A percentile compares a stretch with the other conserved stretches of the same genome.
These are phyloP conservation scores for Apiotrichum domesticum DNA, from an alignment of 1,284 basidiomycete species.

Conservation along the genomic window DNA sequence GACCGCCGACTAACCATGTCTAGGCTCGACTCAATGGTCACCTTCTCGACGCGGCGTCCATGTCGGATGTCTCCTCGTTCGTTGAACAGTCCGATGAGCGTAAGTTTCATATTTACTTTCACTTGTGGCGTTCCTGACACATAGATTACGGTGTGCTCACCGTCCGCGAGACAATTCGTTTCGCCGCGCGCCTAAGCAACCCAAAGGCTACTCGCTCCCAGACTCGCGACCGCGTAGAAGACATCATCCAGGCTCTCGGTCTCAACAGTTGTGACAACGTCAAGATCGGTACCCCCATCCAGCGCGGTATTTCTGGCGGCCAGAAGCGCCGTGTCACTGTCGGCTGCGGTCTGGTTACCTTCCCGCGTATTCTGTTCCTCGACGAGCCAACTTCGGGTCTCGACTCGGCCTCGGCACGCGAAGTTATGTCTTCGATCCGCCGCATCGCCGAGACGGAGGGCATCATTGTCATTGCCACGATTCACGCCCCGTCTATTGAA, in stretches of 20 bases:
- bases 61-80: conserved; percentile 28
- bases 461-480: conserved; percentile 38
- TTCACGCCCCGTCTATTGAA: conserved; percentile 45
- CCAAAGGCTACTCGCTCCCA: conserved; percentile 13
- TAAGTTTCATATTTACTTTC: neutral
- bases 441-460: conserved; percentile 13
- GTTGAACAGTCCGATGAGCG: conserved; percentile 47
- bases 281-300: conserved; percentile 45
- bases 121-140: neutral
- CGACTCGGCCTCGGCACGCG: conserved; percentile 20
- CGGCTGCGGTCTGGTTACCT: conserved; percentile 41
- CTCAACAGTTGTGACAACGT: conserved; percentile 7
- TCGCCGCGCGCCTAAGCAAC: conserved; percentile 7
- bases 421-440: conserved; percentile 15
- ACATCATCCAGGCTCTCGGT: conserved; percentile 17
- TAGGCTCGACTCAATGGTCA: conserved; percentile 16
- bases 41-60: conserved; percentile 3
- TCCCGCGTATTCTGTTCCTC: conserved; percentile 44
- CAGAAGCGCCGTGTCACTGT: conserved; percentile 45
- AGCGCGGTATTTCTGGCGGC: conserved; percentile 47
- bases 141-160: conserved; percentile 45
- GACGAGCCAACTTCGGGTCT: conserved; percentile 45
- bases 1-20: too few species aligned
- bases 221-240: conserved; percentile 10
- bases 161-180: conserved; percentile 32